phyloP scores from a whole-genome alignment of 108 stramenopile species.

The Chaetoceros tenuissimus region DNA sequence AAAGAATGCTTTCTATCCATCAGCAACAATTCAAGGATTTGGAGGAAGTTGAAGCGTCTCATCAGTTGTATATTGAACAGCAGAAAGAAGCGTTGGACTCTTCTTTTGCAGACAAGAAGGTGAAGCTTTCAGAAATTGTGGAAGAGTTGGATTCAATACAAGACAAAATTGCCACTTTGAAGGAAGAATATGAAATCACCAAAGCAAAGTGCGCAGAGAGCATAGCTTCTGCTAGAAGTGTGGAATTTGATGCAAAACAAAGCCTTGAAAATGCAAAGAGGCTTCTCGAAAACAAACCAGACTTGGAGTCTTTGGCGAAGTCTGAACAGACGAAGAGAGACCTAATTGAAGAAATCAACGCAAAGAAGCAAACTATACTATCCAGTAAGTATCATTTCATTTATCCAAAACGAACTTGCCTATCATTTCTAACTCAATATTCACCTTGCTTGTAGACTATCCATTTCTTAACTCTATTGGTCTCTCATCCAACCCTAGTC shows the following conservation, averaged over 20 bases:
- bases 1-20: too few species aligned
- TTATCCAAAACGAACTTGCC: not conserved
- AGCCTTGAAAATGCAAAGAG: not conserved
- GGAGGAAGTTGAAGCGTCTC: too few species aligned
- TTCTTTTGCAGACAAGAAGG: too few species aligned
- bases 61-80: too few species aligned
- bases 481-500: not conserved
- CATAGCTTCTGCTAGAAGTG: too few species aligned
- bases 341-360: not conserved
- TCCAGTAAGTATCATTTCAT: not conserved
- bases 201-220: too few species aligned
- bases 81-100: too few species aligned
- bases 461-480: not conserved
- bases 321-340: not conserved
- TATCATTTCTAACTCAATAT: too few species aligned
- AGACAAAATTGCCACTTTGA: not conserved
- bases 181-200: too few species aligned
- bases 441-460: not conserved
- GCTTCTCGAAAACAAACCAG: not conserved
- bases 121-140: too few species aligned
- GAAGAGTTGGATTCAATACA: slow-evolving; percentile 1
- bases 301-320: not conserved
- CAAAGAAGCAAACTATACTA: not conserved
- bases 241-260: too few species aligned
- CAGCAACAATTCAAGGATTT: too few species aligned